Conservation (phyloP, 2,329 filamentous ascomycete genomes). For the Aspergillus intermedius region DNA sequence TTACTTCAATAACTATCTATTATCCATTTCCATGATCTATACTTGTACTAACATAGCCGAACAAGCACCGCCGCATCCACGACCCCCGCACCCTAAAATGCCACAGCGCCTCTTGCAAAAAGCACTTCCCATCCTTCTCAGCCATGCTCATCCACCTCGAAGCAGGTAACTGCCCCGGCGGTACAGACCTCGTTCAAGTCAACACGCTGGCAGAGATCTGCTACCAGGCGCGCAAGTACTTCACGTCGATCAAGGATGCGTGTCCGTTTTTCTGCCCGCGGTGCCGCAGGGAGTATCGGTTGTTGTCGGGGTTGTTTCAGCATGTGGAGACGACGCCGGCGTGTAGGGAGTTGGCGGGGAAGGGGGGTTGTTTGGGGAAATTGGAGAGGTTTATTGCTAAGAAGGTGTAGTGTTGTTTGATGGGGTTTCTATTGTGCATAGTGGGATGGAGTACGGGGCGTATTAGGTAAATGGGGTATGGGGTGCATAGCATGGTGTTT, state of each 20-base stretch:
- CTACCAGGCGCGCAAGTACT: constrained; percentile 1
- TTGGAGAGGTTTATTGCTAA: background rate
- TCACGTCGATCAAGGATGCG: background rate
- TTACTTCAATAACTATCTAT: background rate
- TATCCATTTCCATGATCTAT: background rate
- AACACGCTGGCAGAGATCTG: background rate
- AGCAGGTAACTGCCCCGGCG: constrained; percentile 13
- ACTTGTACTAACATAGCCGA: no score
- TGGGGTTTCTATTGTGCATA: background rate
- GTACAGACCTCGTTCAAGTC: background rate
- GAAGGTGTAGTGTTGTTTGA: background rate
- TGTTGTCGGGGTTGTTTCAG: constrained; percentile 14
- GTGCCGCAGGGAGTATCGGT: constrained; percentile 10
- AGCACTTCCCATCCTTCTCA: constrained; percentile 14
- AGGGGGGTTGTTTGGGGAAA: background rate
- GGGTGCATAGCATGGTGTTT: no score
- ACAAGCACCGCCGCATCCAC: constrained; percentile 16
- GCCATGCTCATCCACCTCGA: constrained; percentile 22
- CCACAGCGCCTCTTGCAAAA: constrained; percentile 10
- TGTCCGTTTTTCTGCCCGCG: constrained; percentile 11
- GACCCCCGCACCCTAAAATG: constrained; percentile 9
- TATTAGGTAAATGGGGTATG: background rate
- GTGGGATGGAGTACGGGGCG: background rate
- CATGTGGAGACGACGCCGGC: constrained; percentile 12
- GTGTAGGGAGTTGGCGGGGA: background rate